Evolutionary conservation across 2,329 filamentous ascomycete species (phyloP), one percentile per base, ranked within the genome.

Genomic region (Talaromyces sp.): DNA sequence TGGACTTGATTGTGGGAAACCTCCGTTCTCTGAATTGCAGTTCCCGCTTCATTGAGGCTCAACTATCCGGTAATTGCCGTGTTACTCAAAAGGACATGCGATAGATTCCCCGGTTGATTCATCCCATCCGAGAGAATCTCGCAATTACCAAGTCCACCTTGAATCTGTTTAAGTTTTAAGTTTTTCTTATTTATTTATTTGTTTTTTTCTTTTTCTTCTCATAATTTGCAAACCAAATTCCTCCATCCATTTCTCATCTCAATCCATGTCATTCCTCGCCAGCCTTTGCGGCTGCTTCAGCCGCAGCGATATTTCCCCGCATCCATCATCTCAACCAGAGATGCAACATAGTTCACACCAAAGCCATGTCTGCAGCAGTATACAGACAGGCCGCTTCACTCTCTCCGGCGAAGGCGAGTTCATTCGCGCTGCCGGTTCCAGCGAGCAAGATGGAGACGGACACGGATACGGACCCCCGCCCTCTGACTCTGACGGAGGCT

Each of bases 401-500:
- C 57, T 63, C 47, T 61, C 54, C 2, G 43, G 16, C 9, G 42
- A 57, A 8, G 62, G 62, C 10, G 45, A 58, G 16, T 59, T 63
- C 41, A 54, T 62, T 24, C 62, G 57, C 20, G 16, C 50, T 29
- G 54, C 52, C 30, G 35, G 36, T 14, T 20, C 49, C 44, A 24
- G 30, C 20, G 54, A 44, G 20, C 40, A 20, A 45, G 32, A 39
- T 11, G 54, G 47, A 54, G 51, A 58, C 62, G 57, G 60, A 22
- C 57, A 39, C 36, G 36, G 47, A 55, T 50, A 58, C 60, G 56
- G 60, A 22, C 57, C 60, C 30, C 53, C 55, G 3, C 57, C 42
- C n/a, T 39, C 39, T 58, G 58, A 61, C 58, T 57, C 56, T 13
- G 54, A 68, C 44, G 58, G 63, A 47, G 68, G 66, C 48, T 74